Base-by-base conservation (phyloP, 2,329 filamentous ascomycete species). In the Zymoseptoria ardabiliae region DNA sequence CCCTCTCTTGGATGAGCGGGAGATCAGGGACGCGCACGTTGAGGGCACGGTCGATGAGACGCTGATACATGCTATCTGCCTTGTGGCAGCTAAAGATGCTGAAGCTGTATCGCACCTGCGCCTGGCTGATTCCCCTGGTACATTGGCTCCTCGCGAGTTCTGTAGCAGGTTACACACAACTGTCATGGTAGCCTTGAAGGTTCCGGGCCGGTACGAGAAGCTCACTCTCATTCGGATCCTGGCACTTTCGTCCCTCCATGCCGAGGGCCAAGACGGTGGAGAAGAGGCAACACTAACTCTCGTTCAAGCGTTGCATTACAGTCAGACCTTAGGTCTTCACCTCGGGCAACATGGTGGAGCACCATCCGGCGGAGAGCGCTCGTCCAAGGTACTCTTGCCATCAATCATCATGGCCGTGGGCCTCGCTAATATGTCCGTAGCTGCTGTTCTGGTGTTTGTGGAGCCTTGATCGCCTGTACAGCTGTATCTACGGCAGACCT, bases 381-480 rank as follows among this genome's bases (percentile, higher is more conserved):
- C 35, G 4, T 45, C 35, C 35, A 45, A 45, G 35, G 35, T 45
- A 45, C 35, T n/a, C 13, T 45, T n/a, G 7, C 3, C 2, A 17
- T 13, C 35, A 6, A 2, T 41, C 17, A 4, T 45, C 35, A 17
- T 45, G 35, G 17, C 1, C 11, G 11, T 66, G 11, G 68, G 68
- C 48, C 53, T 69, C 2, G 72, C 76, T 28, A 67, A 45, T 3
- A 2, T 13, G 35, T 4, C 6, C 76, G 30, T 76, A 80, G 61
- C 72, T 77, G 45, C 66, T 81, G 0, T 81, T 80, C 61, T 81
- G 78, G 78, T 78, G 75, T 63, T 67, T 80, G 1, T 81, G 78
- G 77, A 75, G 74, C 61, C 70, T 80, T 1, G 78, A 80, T 59
- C 77, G 78, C 53, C 70, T 78, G 51, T 80, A 78, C 54, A 76